Evolutionary conservation across 2,329 filamentous ascomycete genomes (phyloP).

Genomic region (Clonostachys rhizophaga): DNA sequence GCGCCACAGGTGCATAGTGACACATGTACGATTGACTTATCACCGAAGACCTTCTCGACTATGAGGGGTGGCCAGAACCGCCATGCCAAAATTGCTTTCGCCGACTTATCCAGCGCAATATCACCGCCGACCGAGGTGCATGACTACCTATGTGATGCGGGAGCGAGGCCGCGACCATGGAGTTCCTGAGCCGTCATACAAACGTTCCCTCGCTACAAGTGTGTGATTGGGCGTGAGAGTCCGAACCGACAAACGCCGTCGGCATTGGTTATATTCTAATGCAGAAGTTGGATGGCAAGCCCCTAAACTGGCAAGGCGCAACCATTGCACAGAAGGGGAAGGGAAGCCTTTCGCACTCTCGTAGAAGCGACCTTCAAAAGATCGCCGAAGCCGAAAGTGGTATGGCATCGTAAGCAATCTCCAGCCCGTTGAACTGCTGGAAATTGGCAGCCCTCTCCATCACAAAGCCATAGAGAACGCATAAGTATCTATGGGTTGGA

Average conservation of each 20-base stretch:
- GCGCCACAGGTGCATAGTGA: neutral
- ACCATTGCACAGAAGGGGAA: conserved; percentile 21
- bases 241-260: conserved; percentile 17
- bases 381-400: conserved; percentile 22
- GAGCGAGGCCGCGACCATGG: conserved; percentile 34
- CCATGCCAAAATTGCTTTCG: neutral
- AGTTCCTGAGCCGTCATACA: conserved; percentile 25
- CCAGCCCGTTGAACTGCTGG: no score
- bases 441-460: no score
- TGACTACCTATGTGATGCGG: neutral
- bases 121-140: neutral
- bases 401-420: neutral
- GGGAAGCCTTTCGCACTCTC: conserved; percentile 26
- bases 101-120: neutral
- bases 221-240: conserved; percentile 25
- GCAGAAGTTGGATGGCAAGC: conserved; percentile 28
- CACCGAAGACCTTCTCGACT: neutral
- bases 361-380: conserved; percentile 15
- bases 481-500: no score
- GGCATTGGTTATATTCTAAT: conserved; percentile 34
- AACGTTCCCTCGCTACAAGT: conserved; percentile 27
- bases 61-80: neutral
- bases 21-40: neutral
- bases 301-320: conserved; percentile 26
- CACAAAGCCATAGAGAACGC: no score